Percentiles rank a stretch among this genome's conserved stretches.
phyloP scores from a whole-genome alignment of 1,284 basidiomycete species.

The Pseudozyma sp. region DNA sequence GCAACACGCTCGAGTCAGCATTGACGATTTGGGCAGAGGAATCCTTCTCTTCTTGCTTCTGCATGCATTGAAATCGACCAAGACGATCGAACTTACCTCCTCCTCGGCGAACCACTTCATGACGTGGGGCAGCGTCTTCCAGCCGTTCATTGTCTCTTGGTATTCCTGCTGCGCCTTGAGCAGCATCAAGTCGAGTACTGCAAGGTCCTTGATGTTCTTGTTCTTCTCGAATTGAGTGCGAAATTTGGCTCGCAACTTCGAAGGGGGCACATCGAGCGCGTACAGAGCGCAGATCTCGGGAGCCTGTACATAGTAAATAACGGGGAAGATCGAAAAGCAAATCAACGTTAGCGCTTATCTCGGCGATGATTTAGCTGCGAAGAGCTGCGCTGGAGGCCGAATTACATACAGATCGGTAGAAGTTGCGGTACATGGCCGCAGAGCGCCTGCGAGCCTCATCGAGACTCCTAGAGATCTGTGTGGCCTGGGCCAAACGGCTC shows the following conservation, averaged over 20 bases:
- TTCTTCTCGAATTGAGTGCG: constrained; percentile 89
- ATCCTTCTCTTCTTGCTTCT: not conserved
- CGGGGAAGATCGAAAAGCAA: not conserved
- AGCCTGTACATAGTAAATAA: constrained; percentile 74
- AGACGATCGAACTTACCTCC: constrained; percentile 66
- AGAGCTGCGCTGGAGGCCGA: not conserved
- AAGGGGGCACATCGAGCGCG: constrained; percentile 83
- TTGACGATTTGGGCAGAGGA: not conserved
- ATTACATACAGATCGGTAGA: constrained; percentile 84
- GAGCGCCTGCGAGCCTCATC: constrained; percentile 80
- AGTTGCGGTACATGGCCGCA: constrained; percentile 86
- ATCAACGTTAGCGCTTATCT: not conserved
- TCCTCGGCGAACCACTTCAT: constrained; percentile 71
- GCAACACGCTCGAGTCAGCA: constrained; percentile 14
- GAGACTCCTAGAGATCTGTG: constrained; percentile 72
- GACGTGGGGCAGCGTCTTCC: constrained; percentile 79
- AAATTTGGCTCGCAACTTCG: constrained; percentile 84
- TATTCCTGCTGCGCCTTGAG: constrained; percentile 88
- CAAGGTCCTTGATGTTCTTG: constrained; percentile 82
- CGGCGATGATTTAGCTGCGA: not conserved
- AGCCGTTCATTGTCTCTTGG: constrained; percentile 91
- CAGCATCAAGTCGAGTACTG: constrained; percentile 87
- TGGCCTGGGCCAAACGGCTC: constrained; percentile 81
- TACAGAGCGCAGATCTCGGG: constrained; percentile 89
- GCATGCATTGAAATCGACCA: not conserved